A percentile compares a stretch with the other conserved stretches of the same genome.
Evolutionary conservation across 495 filamentous ascomycete genomes (phyloP).

Genomic region (Neurospora sp.): DNA sequence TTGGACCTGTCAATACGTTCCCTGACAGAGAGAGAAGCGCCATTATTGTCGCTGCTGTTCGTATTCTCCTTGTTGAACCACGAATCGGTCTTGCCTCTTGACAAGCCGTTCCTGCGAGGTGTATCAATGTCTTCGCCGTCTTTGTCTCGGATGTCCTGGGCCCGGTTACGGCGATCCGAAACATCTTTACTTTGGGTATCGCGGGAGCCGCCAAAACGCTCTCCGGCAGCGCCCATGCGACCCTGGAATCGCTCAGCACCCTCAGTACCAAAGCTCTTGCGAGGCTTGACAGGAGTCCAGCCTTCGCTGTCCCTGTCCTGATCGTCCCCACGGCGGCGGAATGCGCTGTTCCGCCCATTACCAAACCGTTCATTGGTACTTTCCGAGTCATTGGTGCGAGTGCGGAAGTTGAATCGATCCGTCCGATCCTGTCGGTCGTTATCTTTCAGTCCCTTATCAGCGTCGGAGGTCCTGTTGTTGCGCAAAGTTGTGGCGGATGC

Average conservation of each 20-base stretch:
- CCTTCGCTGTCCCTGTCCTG: conserved; percentile 47
- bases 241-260: conserved; percentile 53
- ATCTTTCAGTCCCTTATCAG: conserved; percentile 38
- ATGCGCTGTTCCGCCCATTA: conserved; percentile 37
- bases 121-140: conserved; percentile 45
- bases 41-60: conserved; percentile 23
- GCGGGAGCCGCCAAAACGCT: conserved; percentile 19
- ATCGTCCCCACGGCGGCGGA: conserved; percentile 44
- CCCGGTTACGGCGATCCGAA: conserved; percentile 30
- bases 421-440: conserved; percentile 51
- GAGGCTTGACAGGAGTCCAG: conserved; percentile 51
- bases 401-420: conserved; percentile 57
- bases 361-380: conserved; percentile 39
- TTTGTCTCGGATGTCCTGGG: conserved; percentile 41
- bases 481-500: conserved; percentile 59
- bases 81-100: conserved; percentile 33
- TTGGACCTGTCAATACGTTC: conserved; percentile 48
- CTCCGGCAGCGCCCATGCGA: conserved; percentile 38
- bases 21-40: conserved; percentile 33
- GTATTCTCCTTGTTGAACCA: conserved; percentile 31
- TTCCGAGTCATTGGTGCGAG: conserved; percentile 59
- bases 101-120: conserved; percentile 44
- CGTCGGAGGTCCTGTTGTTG: conserved; percentile 39
- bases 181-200: conserved; percentile 27
- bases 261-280: conserved; percentile 55